Percentiles rank a stretch among this genome's conserved stretches.
Conservation (phyloP, 1,284 basidiomycete species). For the Cryptococcus hybrid region DNA sequence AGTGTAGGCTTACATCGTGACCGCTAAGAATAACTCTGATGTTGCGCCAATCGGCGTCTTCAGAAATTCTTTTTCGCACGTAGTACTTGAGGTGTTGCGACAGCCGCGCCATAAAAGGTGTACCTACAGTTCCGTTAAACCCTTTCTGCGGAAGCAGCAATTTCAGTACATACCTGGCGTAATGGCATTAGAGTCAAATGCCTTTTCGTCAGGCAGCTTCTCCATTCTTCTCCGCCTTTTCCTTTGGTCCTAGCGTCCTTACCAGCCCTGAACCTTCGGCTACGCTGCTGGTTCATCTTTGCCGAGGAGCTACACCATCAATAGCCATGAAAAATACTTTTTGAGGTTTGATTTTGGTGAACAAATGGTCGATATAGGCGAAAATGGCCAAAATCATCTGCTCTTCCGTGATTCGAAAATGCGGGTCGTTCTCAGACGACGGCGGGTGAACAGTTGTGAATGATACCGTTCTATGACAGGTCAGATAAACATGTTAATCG, state of each 20-base stretch:
- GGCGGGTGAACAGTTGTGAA: slow-evolving; percentile 78
- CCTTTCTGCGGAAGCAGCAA: neutral
- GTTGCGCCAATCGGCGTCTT: slow-evolving; percentile 90
- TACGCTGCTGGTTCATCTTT: slow-evolving; percentile 99
- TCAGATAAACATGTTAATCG: neutral
- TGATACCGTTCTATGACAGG: slow-evolving; percentile 89
- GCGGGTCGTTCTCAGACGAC: slow-evolving; percentile 76
- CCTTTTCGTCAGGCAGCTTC: slow-evolving; percentile 85
- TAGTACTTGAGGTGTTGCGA: slow-evolving; percentile 94
- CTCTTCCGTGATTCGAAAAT: slow-evolving; percentile 92
- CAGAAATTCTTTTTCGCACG: slow-evolving; percentile 93
- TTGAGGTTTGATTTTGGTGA: slow-evolving; percentile 95
- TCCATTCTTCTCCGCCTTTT: slow-evolving; percentile 82
- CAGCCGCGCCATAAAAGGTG: slow-evolving; percentile 89
- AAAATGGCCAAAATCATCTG: slow-evolving; percentile 98
- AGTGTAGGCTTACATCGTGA: slow-evolving; percentile 65
- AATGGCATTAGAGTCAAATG: slow-evolving; percentile 99
- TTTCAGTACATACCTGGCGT: slow-evolving; percentile 74
- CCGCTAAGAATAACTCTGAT: slow-evolving; percentile 94
- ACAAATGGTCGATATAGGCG: slow-evolving; percentile 94
- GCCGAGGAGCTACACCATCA: slow-evolving; percentile 98
- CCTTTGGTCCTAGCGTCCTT: slow-evolving; percentile 88
- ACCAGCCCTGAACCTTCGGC: slow-evolving; percentile 89
- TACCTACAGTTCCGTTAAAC: slow-evolving; percentile 58
- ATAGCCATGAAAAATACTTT: slow-evolving; percentile 98